phyloP scores from a whole-genome alignment of 306 rosid genomes.

The Carpinus viminea region DNA sequence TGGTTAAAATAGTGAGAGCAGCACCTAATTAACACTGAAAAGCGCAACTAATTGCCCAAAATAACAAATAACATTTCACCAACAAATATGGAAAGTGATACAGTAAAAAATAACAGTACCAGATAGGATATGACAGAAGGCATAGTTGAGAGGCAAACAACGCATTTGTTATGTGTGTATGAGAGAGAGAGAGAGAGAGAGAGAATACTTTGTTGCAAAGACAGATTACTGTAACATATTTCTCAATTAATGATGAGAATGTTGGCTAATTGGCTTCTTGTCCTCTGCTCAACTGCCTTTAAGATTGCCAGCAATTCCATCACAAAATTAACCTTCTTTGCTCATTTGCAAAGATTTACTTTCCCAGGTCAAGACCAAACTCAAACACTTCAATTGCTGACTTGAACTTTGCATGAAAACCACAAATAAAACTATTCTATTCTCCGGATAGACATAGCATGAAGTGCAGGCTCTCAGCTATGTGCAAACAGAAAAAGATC shows the following conservation, averaged over 20 bases:
- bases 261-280: neutral
- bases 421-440: neutral
- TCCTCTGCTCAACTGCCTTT: neutral
- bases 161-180: neutral
- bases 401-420: neutral
- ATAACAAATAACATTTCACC: neutral
- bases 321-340: neutral
- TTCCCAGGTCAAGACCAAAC: neutral
- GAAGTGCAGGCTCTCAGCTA: neutral
- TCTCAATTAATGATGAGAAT: neutral
- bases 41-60: neutral
- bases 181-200: neutral
- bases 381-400: neutral
- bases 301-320: neutral
- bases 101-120: neutral
- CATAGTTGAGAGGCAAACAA: neutral
- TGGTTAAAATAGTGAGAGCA: constrained; percentile 44
- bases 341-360: neutral
- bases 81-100: neutral
- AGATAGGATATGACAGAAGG: neutral
- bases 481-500: no score
- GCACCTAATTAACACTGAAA: neutral
- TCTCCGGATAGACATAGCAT: neutral
- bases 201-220: neutral
- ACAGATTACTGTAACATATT: neutral